Percentiles rank a stretch among this genome's conserved stretches.
Conservation (phyloP, 2,329 filamentous ascomycete species). For the Myotisia sp. region DNA sequence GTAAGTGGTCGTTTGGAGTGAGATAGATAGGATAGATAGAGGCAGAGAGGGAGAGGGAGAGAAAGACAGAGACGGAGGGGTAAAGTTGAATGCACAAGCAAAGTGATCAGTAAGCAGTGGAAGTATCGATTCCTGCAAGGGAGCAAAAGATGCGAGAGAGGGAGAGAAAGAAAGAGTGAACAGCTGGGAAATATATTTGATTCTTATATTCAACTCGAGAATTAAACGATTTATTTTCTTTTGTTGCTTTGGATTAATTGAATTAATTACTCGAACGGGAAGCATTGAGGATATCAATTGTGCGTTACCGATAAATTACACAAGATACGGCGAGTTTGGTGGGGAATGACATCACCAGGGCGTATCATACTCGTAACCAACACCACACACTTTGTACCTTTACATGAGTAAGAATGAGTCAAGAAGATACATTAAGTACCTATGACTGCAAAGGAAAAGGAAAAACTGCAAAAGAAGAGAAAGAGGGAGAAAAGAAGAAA, state of each 20-base stretch:
- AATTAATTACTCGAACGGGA: not conserved
- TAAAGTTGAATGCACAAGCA: not conserved
- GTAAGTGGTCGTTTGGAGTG: not conserved
- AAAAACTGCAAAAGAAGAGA: too few species aligned
- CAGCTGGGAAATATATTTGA: not conserved
- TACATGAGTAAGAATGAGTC: too few species aligned
- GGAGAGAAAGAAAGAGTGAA: not conserved
- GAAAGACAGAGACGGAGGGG: not conserved
- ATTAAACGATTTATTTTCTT: not conserved
- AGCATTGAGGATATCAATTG: not conserved
- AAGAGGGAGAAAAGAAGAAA: too few species aligned
- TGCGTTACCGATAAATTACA: slow-evolving; percentile 3
- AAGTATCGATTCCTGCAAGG: not conserved
- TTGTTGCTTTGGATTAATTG: too few species aligned
- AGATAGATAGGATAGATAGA: not conserved
- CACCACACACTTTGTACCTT: too few species aligned
- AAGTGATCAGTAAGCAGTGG: slow-evolving; percentile 1
- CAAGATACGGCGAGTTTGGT: slow-evolving; percentile 1
- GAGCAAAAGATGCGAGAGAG: not conserved
- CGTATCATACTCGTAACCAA: too few species aligned
- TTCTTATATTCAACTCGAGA: not conserved
- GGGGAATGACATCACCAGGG: slow-evolving; percentile 3
- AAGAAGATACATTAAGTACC: too few species aligned
- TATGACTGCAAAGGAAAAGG: too few species aligned
- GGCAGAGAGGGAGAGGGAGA: not conserved